These are phyloP conservation scores for Nitzschia sp. DNA, from an alignment of 108 stramenopile species.

Conservation along the genomic window DNA sequence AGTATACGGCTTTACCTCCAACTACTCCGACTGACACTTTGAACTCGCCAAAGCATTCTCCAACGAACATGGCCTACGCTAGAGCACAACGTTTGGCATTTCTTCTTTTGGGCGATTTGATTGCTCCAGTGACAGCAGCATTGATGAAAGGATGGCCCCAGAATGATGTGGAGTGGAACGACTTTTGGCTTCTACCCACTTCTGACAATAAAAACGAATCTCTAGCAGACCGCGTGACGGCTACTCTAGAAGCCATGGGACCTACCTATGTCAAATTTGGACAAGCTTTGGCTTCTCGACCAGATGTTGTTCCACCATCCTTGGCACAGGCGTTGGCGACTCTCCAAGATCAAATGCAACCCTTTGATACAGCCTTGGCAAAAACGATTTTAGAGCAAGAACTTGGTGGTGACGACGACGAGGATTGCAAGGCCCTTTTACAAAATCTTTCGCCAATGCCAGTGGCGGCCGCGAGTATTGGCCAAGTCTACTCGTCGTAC, in stretches of 20 bases:
- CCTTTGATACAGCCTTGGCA: conserved; percentile 59
- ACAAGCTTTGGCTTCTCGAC: conserved; percentile 69
- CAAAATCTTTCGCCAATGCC: conserved; percentile 31
- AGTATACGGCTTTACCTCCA: too few species aligned
- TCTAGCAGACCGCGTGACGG: conserved; percentile 51
- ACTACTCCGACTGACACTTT: too few species aligned
- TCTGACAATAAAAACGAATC: background rate
- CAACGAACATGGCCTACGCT: background rate
- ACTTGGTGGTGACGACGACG: background rate
- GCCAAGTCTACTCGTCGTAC: conserved; percentile 44
- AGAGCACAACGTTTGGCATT: background rate
- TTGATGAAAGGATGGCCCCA: background rate
- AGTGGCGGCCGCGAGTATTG: conserved; percentile 48
- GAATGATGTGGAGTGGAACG: background rate
- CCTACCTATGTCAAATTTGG: conserved; percentile 85
- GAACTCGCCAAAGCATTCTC: too few species aligned
- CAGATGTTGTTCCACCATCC: conserved; percentile 66
- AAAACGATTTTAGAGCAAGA: conserved; percentile 42
- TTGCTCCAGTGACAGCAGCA: background rate
- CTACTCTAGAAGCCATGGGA: conserved; percentile 60
- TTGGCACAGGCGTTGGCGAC: conserved; percentile 54
- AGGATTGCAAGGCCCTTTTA: conserved; percentile 18
- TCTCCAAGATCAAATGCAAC: conserved; percentile 75
- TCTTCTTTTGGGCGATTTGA: background rate
- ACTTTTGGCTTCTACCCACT: background rate